Evolutionary conservation across 2,329 filamentous ascomycete genomes (phyloP).

Genomic region (Colletotrichum spaethianum): DNA sequence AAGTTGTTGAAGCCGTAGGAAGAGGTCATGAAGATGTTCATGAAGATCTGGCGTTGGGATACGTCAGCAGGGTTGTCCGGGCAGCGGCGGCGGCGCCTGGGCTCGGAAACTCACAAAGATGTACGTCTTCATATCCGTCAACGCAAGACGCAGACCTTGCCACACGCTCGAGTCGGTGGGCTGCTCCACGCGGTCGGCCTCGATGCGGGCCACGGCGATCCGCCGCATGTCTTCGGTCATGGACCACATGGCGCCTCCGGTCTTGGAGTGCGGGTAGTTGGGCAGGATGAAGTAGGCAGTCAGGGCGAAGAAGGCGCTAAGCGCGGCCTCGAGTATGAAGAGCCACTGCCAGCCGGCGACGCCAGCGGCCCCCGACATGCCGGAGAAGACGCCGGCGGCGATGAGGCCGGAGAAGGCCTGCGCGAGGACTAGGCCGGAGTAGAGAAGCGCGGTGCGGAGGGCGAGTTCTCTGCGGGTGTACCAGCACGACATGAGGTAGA

Average conservation of each 20-base stretch:
- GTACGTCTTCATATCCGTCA: constrained; percentile 35
- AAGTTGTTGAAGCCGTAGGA: constrained; percentile 48
- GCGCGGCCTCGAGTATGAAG: constrained; percentile 49
- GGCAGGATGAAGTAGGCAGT: constrained; percentile 53
- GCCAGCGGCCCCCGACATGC: constrained; percentile 45
- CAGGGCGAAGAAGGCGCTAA: constrained; percentile 49
- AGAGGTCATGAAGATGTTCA: constrained; percentile 48
- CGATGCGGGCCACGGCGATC: constrained; percentile 50
- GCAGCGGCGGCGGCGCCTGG: constrained; percentile 37
- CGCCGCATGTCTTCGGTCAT: constrained; percentile 50
- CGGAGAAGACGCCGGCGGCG: constrained; percentile 56
- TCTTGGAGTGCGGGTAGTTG: constrained; percentile 54
- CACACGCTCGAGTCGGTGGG: constrained; percentile 28
- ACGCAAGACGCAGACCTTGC: constrained; percentile 26
- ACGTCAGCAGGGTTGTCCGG: constrained; percentile 41
- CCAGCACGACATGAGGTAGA: constrained; percentile 64
- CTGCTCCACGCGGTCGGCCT: constrained; percentile 51
- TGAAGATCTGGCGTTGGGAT: constrained; percentile 43
- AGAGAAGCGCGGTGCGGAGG: constrained; percentile 59
- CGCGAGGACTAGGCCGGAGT: constrained; percentile 55
- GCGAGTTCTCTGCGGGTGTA: constrained; percentile 67
- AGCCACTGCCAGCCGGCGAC: constrained; percentile 52
- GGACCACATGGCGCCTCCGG: constrained; percentile 55
- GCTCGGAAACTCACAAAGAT: constrained; percentile 26
- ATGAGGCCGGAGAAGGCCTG: constrained; percentile 61